These are phyloP conservation scores for Periconia sp. DNA, from an alignment of 2,329 filamentous ascomycete species.

Conservation along the genomic window DNA sequence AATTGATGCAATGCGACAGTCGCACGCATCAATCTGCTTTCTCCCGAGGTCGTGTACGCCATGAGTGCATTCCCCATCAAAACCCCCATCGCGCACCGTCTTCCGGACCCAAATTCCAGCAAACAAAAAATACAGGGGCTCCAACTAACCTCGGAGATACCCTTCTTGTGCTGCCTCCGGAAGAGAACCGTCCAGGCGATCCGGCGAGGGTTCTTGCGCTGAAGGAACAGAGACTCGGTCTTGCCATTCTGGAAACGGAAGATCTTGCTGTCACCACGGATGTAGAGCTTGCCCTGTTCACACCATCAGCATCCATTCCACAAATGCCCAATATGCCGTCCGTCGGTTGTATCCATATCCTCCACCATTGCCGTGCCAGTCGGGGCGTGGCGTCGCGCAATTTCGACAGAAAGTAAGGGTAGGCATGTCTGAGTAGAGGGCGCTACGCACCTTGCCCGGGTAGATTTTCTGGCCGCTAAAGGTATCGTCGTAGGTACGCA, in stretches of 20 bases:
- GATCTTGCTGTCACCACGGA: conserved; percentile 99
- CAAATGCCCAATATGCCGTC: conserved; percentile 10
- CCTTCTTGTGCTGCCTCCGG: conserved; percentile 99
- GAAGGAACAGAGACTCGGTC: conserved; percentile 98
- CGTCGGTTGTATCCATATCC: conserved; percentile 18
- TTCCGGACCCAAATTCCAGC: conserved; percentile 10
- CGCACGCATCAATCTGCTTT: not conserved
- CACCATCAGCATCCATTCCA: conserved; percentile 36
- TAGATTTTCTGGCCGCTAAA: conserved; percentile 82
- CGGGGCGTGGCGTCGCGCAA: conserved; percentile 24
- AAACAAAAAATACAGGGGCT: conserved; percentile 7
- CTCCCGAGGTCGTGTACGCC: not conserved
- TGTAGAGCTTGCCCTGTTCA: conserved; percentile 93
- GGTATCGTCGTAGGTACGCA: conserved; percentile 79
- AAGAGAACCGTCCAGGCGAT: conserved; percentile 99
- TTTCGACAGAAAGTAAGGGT: conserved; percentile 32
- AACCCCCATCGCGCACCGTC: conserved; percentile 27
- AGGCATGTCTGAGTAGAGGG: conserved; percentile 13
- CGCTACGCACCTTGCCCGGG: conserved; percentile 73
- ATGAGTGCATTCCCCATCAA: conserved; percentile 7
- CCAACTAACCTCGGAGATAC: conserved; percentile 93
- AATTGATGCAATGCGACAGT: not conserved
- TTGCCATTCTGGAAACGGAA: conserved; percentile 99
- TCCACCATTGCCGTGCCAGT: too few species aligned
- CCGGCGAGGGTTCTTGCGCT: conserved; percentile 99